Percentiles rank a stretch among this genome's conserved stretches.
Evolutionary conservation across 257 asterid species (phyloP).

Genomic region (Lycium ferocissimum): DNA sequence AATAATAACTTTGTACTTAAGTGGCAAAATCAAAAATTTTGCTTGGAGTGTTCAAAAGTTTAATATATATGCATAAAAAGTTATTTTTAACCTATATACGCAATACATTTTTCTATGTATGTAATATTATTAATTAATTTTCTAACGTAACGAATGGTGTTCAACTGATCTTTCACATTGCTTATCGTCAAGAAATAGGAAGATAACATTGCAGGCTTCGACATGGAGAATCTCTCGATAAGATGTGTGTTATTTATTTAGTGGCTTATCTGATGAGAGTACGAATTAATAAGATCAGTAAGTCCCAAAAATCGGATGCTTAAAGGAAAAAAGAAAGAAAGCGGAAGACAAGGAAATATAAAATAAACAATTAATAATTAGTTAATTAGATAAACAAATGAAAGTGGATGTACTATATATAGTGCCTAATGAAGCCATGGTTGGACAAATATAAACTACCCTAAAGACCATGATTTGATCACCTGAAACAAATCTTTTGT

Average conservation of each 20-base stretch:
- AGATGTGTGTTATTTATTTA: not conserved
- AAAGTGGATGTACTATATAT: conserved; percentile 32
- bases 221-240: accelerated
- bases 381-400: not conserved
- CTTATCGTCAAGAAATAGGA: too few species aligned
- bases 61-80: too few species aligned
- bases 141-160: too few species aligned
- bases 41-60: too few species aligned
- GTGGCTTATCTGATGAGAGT: not conserved
- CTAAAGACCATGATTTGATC: conserved; percentile 55
- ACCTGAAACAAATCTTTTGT: conserved; percentile 63
- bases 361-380: conserved; percentile 51
- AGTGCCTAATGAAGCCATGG: conserved; percentile 29
- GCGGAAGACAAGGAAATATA: conserved; percentile 40
- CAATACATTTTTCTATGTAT: too few species aligned
- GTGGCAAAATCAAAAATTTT: too few species aligned
- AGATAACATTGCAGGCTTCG: not conserved
- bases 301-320: not conserved
- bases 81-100: too few species aligned
- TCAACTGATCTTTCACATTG: not conserved
- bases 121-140: too few species aligned
- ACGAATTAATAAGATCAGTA: not conserved
- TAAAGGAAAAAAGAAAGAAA: conserved; percentile 37
- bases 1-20: too few species aligned
- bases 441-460: conserved; percentile 27